Conservation (phyloP, 2,329 filamentous ascomycete species). For the Celoporthe dispersa region DNA sequence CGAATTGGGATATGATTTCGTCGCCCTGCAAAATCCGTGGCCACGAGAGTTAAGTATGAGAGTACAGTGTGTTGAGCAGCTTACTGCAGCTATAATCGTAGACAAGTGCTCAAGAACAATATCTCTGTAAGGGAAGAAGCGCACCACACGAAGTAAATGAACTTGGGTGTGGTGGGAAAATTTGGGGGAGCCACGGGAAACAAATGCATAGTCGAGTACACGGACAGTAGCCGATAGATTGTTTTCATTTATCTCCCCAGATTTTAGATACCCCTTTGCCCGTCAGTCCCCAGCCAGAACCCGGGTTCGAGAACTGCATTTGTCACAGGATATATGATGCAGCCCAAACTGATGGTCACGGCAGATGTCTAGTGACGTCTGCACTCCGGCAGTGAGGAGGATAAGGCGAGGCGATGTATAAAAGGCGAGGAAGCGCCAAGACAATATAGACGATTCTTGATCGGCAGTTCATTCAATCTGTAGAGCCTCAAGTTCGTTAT, state of each 20-base stretch:
- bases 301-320: not conserved
- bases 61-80: not conserved
- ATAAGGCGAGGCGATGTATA: not conserved
- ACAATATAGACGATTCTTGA: not conserved
- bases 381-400: not conserved
- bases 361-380: not conserved
- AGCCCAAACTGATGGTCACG: slow-evolving; percentile 6
- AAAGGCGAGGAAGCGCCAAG: not conserved
- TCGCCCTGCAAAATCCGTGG: not conserved
- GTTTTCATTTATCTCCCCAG: slow-evolving; percentile 19
- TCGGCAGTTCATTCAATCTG: slow-evolving; percentile 2
- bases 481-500: slow-evolving; percentile 18
- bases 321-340: not conserved
- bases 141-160: not conserved
- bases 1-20: not conserved
- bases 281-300: not conserved
- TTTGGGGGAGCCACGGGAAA: not conserved
- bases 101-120: not conserved
- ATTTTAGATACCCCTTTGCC: slow-evolving; percentile 3
- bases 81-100: not conserved
- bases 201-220: not conserved
- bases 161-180: not conserved
- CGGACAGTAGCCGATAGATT: slow-evolving; percentile 17
- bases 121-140: not conserved
- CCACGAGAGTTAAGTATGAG: not conserved